phyloP scores from a whole-genome alignment of 257 asterid species.

The Solanum raphanifolium region DNA sequence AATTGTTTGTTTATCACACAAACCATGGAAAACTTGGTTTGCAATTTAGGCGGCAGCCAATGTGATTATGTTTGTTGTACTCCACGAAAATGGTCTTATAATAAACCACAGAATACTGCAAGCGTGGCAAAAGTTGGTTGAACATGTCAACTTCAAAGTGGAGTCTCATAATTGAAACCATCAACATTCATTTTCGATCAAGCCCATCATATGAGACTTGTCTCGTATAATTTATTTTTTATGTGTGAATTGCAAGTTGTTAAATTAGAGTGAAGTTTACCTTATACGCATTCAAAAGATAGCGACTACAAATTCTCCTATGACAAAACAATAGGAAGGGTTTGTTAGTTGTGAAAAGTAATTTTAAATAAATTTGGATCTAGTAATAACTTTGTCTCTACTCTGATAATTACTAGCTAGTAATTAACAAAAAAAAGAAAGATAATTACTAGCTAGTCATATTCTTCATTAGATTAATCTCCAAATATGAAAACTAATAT shows the following conservation, averaged over 20 bases:
- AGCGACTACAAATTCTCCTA: accelerated
- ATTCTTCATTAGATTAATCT: background rate
- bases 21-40: background rate
- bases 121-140: background rate
- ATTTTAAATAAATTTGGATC: background rate
- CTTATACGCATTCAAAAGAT: background rate
- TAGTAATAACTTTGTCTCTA: background rate
- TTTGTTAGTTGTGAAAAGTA: background rate
- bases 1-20: background rate
- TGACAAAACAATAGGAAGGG: background rate
- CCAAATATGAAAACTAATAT: background rate
- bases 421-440: background rate
- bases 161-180: background rate
- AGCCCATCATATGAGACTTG: background rate
- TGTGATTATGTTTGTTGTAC: background rate
- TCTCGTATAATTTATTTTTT: background rate
- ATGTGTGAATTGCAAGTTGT: accelerated
- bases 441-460: background rate
- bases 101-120: background rate
- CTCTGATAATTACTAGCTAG: background rate
- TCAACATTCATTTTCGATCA: background rate
- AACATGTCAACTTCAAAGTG: background rate
- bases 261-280: background rate
- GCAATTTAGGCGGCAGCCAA: background rate
- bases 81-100: background rate